Percentiles rank a stretch among this genome's conserved stretches.
Evolutionary conservation across 2,329 filamentous ascomycete genomes (phyloP).

Genomic region (Colletotrichum destructivum): DNA sequence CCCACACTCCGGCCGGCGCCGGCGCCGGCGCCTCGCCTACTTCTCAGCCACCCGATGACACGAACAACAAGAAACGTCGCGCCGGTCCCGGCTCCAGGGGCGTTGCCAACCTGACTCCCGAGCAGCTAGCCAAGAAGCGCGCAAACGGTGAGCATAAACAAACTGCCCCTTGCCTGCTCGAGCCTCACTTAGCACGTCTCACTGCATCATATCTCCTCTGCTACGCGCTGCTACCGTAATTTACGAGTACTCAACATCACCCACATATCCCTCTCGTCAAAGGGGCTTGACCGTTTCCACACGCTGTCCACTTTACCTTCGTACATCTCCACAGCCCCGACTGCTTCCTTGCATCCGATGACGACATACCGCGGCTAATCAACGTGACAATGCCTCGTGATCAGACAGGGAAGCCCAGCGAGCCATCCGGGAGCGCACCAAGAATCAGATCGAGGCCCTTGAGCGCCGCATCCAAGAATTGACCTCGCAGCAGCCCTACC

Average conservation of each 20-base stretch:
- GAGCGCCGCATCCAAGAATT: slow-evolving; percentile 82
- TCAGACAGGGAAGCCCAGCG: slow-evolving; percentile 88
- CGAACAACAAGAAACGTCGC: slow-evolving; percentile 61
- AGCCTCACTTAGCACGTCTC: neutral
- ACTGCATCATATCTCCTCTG: slow-evolving; percentile 47
- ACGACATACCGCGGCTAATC: slow-evolving; percentile 20
- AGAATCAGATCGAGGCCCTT: slow-evolving; percentile 82
- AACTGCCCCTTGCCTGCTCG: slow-evolving; percentile 1
- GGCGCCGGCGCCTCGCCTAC: slow-evolving; percentile 27
- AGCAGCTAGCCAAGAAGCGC: slow-evolving; percentile 79
- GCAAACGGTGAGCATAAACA: slow-evolving; percentile 64
- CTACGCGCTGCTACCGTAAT: neutral
- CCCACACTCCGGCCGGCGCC: slow-evolving; percentile 7
- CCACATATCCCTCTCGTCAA: neutral
- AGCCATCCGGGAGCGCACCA: slow-evolving; percentile 86
- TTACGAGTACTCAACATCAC: neutral
- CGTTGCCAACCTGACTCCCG: slow-evolving; percentile 77
- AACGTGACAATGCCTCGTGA: slow-evolving; percentile 9
- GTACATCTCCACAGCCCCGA: slow-evolving; percentile 4
- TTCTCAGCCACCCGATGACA: slow-evolving; percentile 38
- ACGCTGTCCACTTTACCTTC: slow-evolving; percentile 3
- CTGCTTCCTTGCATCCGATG: slow-evolving; percentile 8
- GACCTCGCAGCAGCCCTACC: slow-evolving; percentile 84
- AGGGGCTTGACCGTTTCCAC: neutral
- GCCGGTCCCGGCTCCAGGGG: slow-evolving; percentile 62